Evolutionary conservation across 169 alveolate species (phyloP).

Genomic region (Theileria annulata): DNA sequence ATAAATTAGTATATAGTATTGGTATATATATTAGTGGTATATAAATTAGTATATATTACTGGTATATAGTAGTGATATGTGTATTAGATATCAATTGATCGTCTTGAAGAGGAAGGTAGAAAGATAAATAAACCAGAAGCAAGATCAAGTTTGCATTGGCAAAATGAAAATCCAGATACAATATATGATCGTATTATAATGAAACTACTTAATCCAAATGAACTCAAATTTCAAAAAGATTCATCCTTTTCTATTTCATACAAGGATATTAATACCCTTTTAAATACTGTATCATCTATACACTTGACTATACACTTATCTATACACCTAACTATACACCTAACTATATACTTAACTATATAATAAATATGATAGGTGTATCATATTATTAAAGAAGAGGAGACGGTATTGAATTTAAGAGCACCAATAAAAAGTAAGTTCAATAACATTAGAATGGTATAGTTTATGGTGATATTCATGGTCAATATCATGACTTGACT

Average conservation of each 20-base stretch:
- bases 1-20: no score
- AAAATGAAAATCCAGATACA: constrained; percentile 69
- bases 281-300: constrained; percentile 41
- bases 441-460: background rate
- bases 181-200: constrained; percentile 74
- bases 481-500: constrained; percentile 97
- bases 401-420: constrained; percentile 93
- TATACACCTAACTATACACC: no score
- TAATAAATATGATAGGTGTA: constrained; percentile 29
- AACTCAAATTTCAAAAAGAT: constrained; percentile 62
- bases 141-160: constrained; percentile 69
- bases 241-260: constrained; percentile 75
- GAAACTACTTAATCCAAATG: constrained; percentile 65
- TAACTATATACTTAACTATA: background rate
- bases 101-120: constrained; percentile 87
- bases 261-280: constrained; percentile 77
- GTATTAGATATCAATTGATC: constrained; percentile 83
- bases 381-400: constrained; percentile 88
- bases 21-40: background rate
- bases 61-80: no score
- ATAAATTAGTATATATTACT: no score
- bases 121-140: constrained; percentile 81
- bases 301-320: no score
- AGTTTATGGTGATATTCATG: constrained; percentile 99
- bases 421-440: constrained; percentile 90